phyloP scores from a whole-genome alignment of 2,329 filamentous ascomycete genomes.

The Zymoseptoria passerinii region DNA sequence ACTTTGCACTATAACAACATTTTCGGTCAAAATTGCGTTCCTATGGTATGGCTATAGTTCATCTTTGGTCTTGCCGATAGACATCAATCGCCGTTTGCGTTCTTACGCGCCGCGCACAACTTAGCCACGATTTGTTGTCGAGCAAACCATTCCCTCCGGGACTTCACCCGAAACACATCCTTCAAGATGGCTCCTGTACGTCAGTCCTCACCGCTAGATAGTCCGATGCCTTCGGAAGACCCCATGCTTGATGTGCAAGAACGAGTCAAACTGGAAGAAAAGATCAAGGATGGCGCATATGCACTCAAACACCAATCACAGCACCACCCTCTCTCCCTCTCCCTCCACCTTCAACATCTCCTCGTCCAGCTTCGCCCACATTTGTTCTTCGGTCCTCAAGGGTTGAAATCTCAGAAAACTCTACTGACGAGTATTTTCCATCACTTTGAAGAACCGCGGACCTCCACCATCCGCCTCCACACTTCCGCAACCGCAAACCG shows the following conservation, averaged over 20 bases:
- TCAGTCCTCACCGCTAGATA: not conserved
- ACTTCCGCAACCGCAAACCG: constrained; percentile 38
- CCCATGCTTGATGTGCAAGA: not conserved
- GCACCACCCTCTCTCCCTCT: too few species aligned
- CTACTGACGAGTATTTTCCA: not conserved
- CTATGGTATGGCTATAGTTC: too few species aligned
- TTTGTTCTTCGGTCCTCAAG: too few species aligned
- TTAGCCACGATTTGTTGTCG: not conserved
- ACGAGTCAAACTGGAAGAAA: not conserved
- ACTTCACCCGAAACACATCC: not conserved
- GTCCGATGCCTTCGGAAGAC: not conserved
- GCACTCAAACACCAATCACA: too few species aligned
- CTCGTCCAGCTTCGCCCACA: too few species aligned
- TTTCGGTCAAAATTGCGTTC: too few species aligned
- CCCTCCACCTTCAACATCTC: too few species aligned
- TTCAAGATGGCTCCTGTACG: not conserved
- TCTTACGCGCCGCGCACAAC: not conserved
- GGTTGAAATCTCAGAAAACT: too few species aligned
- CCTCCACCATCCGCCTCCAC: not conserved
- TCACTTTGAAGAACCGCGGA: not conserved
- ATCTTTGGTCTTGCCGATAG: not conserved
- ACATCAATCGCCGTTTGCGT: not conserved
- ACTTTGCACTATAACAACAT: too few species aligned
- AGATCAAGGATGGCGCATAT: not conserved
- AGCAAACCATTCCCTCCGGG: not conserved